Conservation (phyloP, 306 rosid genomes). For the Pterocarpus santalinus region DNA sequence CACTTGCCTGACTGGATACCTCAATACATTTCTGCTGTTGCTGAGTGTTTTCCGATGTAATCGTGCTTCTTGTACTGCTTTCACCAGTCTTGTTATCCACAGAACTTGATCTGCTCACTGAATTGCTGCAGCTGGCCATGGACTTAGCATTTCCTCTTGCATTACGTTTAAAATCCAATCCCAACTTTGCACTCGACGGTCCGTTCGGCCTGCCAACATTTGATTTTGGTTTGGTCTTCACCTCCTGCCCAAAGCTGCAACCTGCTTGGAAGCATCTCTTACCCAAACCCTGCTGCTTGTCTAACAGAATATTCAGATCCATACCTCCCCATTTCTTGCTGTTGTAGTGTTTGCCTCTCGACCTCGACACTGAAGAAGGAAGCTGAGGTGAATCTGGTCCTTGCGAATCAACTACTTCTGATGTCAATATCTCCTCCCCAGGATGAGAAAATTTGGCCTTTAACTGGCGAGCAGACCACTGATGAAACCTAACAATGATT, state of each 20-base stretch:
- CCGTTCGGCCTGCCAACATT: slow-evolving; percentile 45
- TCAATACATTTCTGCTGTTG: slow-evolving; percentile 50
- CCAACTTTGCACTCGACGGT: slow-evolving; percentile 48
- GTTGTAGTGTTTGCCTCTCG: slow-evolving; percentile 77
- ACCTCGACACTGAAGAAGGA: slow-evolving; percentile 74
- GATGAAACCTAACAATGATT: slow-evolving; percentile 75
- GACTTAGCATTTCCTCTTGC: slow-evolving; percentile 51
- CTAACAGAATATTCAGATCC: slow-evolving; percentile 46
- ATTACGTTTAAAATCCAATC: slow-evolving; percentile 45
- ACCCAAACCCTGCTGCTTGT: slow-evolving; percentile 53
- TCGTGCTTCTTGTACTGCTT: slow-evolving; percentile 58
- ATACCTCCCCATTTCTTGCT: slow-evolving; percentile 65
- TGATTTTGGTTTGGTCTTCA: slow-evolving; percentile 53
- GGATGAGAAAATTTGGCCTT: slow-evolving; percentile 66
- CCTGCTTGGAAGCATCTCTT: slow-evolving; percentile 45
- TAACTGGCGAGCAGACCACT: slow-evolving; percentile 66
- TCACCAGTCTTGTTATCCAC: slow-evolving; percentile 46
- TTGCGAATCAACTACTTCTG: slow-evolving; percentile 47
- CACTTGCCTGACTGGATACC: slow-evolving; percentile 53
- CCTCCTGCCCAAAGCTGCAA: slow-evolving; percentile 49
- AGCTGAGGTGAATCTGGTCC: slow-evolving; percentile 61
- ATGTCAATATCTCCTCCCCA: slow-evolving; percentile 49
- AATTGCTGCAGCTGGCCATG: slow-evolving; percentile 40
- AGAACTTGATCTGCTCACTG: slow-evolving; percentile 46
- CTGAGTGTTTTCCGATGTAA: slow-evolving; percentile 56